Evolutionary conservation across 2,329 filamentous ascomycete genomes (phyloP), one percentile per base, ranked within the genome.

Genomic region (Apiospora kogelbergensis): DNA sequence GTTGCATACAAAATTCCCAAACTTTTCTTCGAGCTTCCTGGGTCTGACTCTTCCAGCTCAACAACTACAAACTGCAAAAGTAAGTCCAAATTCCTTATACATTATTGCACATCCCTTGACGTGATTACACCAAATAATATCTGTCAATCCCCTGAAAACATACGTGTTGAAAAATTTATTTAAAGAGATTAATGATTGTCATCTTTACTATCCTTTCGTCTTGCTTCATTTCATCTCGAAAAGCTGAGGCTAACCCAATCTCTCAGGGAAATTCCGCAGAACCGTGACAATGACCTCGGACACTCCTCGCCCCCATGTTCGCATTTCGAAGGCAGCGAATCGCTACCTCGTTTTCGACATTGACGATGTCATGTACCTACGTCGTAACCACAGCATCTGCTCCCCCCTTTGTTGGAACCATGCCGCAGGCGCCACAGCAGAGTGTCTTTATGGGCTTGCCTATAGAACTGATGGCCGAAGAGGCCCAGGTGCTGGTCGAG

Each of bases 401-500:
- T 94, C 94, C 72, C 91, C 91, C 96, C 41, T 86, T 97, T 68
- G 90, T 93, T 70, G 96, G 96, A 69, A 95, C 93, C 9, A 89
- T 97, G 40, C 95, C 96, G 1, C 95, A 98, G 81, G 91, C 94
- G 69, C 94, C 95, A 6, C 95, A 97, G 74, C 96, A 99, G 81
- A 98, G 97, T 81, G 88, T 97, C 69, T 98, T 98, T 78, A 88
- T 95, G 69, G 93, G 95, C 63, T 83, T 98, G 65, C 96, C 96
- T 2, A 83, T 98, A 33, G 92, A 98, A 83, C 85, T 99, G 60
- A 93, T 96, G 84, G 91, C 93, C 1, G 96, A 98, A 81, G 96
- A 99, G 83, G 95, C 91, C 4, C 88, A 90, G 72, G 82, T 96
- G 67, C 86, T 99, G 37, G 90, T 97, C 69, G 91, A 94, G 73